These are phyloP conservation scores for Gaeumannomyces sp. DNA, from an alignment of 2,329 filamentous ascomycete species.

Conservation along the genomic window DNA sequence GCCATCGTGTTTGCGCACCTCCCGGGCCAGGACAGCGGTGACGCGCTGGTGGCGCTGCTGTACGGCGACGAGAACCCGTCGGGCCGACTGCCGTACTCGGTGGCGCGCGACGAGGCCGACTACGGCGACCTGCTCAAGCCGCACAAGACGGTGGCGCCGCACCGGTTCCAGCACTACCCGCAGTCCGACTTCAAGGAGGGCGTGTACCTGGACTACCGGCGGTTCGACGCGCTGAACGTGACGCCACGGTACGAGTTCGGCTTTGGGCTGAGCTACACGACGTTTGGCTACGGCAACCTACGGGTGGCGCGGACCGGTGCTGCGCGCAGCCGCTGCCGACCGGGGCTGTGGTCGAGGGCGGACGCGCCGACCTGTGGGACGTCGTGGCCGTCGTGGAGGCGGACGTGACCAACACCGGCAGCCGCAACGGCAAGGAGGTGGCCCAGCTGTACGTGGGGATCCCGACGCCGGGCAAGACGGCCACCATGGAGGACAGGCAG, in stretches of 20 bases:
- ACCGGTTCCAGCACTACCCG: constrained; percentile 30
- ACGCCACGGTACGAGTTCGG: constrained; percentile 72
- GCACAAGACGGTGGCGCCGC: constrained; percentile 11
- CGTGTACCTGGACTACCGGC: constrained; percentile 69
- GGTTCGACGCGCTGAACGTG: constrained; percentile 58
- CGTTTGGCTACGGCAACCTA: constrained; percentile 61
- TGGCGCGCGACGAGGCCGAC: constrained; percentile 34
- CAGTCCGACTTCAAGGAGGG: constrained; percentile 69
- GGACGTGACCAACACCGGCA: constrained; percentile 35
- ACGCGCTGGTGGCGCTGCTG: constrained; percentile 34
- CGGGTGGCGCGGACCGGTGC: constrained; percentile 49
- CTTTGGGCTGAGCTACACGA: constrained; percentile 70
- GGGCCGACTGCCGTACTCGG: constrained; percentile 39
- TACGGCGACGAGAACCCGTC: constrained; percentile 38
- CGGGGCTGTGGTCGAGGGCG: constrained; percentile 13
- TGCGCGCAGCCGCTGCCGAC: constrained; percentile 45
- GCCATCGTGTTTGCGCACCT: constrained; percentile 45
- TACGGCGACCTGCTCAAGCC: constrained; percentile 24
- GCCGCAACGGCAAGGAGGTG: constrained; percentile 18
- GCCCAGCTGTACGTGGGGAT: constrained; percentile 21
- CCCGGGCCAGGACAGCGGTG: constrained; percentile 45
- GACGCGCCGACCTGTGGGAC: constrained; percentile 20
- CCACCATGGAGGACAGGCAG: constrained; percentile 46
- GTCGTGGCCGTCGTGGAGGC: constrained; percentile 30
- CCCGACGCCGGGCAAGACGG: constrained; percentile 12